These are phyloP conservation scores for Xylaria curta DNA, from an alignment of 495 filamentous ascomycete species.

Conservation along the genomic window DNA sequence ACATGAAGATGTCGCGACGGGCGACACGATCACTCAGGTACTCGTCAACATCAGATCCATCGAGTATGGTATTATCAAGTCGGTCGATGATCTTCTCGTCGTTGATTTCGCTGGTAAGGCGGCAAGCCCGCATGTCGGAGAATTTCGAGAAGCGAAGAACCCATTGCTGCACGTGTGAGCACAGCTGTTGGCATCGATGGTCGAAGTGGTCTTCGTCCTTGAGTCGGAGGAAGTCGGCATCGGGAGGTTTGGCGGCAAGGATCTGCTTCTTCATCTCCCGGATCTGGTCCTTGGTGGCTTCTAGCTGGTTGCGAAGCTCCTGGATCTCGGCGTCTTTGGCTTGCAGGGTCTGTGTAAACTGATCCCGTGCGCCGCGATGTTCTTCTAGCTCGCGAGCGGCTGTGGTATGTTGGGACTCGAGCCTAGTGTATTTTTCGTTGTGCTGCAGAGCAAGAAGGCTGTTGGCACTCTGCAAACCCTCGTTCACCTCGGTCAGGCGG, in stretches of 20 bases:
- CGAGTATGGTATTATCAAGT: slow-evolving; percentile 90
- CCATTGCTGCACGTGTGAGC: slow-evolving; percentile 94
- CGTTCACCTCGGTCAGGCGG: slow-evolving; percentile 76
- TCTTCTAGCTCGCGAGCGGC: slow-evolving; percentile 68
- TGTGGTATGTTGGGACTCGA: slow-evolving; percentile 63
- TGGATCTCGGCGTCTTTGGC: slow-evolving; percentile 82
- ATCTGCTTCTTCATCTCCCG: slow-evolving; percentile 84
- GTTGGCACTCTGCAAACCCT: slow-evolving; percentile 74
- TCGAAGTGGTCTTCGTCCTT: slow-evolving; percentile 95
- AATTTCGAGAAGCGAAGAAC: slow-evolving; percentile 95
- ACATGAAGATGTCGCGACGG: slow-evolving; percentile 93
- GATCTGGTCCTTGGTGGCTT: slow-evolving; percentile 78
- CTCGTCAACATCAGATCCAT: slow-evolving; percentile 86
- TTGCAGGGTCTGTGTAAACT: slow-evolving; percentile 69
- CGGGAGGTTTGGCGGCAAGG: slow-evolving; percentile 65
- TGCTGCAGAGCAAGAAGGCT: slow-evolving; percentile 69
- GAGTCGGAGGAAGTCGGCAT: slow-evolving; percentile 76
- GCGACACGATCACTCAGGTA: slow-evolving; percentile 85
- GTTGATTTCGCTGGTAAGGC: slow-evolving; percentile 76
- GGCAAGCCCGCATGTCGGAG: slow-evolving; percentile 85
- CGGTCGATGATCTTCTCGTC: slow-evolving; percentile 91
- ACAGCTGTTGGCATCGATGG: slow-evolving; percentile 89
- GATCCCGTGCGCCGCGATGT: slow-evolving; percentile 62
- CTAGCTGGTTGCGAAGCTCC: slow-evolving; percentile 76
- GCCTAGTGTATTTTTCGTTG: slow-evolving; percentile 63